A percentile compares a stretch with the other conserved stretches of the same genome.
These are phyloP conservation scores for Alternaria angustiovoidea DNA, from an alignment of 2,329 filamentous ascomycete genomes.

Conservation along the genomic window DNA sequence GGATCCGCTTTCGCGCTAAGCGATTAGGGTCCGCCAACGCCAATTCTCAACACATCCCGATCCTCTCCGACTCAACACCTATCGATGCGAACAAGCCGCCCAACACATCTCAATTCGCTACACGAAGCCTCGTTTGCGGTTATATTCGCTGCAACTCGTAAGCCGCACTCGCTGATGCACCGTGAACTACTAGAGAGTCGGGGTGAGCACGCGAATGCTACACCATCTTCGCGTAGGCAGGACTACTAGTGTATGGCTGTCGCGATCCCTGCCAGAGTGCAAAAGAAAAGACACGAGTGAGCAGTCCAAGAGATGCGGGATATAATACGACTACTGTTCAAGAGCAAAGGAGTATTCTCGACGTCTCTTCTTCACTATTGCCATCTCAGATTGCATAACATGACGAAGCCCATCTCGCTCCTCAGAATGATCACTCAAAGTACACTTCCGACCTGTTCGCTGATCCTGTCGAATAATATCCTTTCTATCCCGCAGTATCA, in stretches of 20 bases:
- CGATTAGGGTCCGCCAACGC: slow-evolving; percentile 18
- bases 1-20: slow-evolving; percentile 27
- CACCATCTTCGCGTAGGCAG: neutral
- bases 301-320: neutral
- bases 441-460: too few species aligned
- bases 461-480: too few species aligned
- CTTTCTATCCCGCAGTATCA: too few species aligned
- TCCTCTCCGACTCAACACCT: slow-evolving; percentile 17
- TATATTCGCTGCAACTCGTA: neutral
- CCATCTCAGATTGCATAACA: neutral
- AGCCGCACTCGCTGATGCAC: fast-evolving
- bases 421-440: too few species aligned
- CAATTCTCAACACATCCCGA: slow-evolving; percentile 17
- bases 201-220: neutral
- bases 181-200: fast-evolving
- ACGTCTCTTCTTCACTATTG: neutral
- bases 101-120: neutral
- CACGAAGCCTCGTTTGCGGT: neutral
- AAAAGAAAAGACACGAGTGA: neutral
- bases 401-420: neutral
- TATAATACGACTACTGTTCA: neutral
- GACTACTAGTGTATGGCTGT: neutral
- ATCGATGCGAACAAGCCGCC: neutral
- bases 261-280: neutral
- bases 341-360: neutral